Evolutionary conservation across 1,284 basidiomycete species (phyloP).

Genomic region (Caloboletus firmus): DNA sequence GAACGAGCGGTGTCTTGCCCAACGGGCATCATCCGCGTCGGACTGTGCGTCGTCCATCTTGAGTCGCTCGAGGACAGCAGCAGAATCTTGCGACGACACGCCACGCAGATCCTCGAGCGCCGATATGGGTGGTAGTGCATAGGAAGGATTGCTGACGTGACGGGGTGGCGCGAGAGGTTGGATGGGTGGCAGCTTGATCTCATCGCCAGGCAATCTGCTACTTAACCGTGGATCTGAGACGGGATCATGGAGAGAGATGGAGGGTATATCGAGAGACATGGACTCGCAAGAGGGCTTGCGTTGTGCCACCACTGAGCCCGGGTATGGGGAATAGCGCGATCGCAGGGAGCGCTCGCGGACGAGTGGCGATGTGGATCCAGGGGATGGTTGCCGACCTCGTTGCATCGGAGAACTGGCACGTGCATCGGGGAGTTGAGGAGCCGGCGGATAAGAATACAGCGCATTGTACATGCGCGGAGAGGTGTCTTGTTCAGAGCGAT

Average conservation of each 20-base stretch:
- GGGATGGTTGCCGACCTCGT: conserved; percentile 27
- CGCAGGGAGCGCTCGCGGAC: conserved; percentile 30
- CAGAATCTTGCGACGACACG: conserved; percentile 53
- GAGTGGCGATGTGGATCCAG: conserved; percentile 34
- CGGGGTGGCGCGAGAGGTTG: conserved; percentile 37
- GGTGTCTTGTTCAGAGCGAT: conserved; percentile 26
- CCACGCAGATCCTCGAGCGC: conserved; percentile 59
- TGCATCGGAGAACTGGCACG: conserved; percentile 29
- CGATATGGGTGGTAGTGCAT: conserved; percentile 66
- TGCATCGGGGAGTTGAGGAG: conserved; percentile 31
- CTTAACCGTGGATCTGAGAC: conserved; percentile 21
- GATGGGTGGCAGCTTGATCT: conserved; percentile 55
- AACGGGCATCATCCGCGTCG: conserved; percentile 22
- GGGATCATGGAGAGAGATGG: conserved; percentile 34
- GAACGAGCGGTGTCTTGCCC: conserved; percentile 38
- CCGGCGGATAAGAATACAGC: conserved; percentile 32
- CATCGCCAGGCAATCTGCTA: conserved; percentile 34
- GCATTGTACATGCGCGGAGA: conserved; percentile 30
- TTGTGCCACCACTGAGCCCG: conserved; percentile 30
- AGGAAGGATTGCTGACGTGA: conserved; percentile 36
- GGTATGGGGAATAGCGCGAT: conserved; percentile 46
- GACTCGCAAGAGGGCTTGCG: conserved; percentile 32
- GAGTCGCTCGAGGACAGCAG: conserved; percentile 60
- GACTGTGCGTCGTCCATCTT: conserved; percentile 46
- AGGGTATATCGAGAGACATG: conserved; percentile 47